phyloP scores from a whole-genome alignment of 1,284 basidiomycete species.

The Ceratobasidium sp. region DNA sequence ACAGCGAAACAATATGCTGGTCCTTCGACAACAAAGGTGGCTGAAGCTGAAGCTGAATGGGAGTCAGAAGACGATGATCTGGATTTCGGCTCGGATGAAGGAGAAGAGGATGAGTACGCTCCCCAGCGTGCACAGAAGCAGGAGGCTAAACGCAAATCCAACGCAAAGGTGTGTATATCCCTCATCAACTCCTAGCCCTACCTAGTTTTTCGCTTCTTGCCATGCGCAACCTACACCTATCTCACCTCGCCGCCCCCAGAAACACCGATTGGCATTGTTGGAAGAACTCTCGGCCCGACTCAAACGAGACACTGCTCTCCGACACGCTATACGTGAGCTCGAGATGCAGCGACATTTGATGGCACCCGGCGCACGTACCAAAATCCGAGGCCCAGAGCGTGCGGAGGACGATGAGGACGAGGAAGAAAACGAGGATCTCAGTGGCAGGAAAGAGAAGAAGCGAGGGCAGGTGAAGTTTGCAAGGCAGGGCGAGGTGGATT shows the following conservation, averaged over 20 bases:
- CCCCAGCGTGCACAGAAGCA: conserved; percentile 45
- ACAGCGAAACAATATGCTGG: conserved; percentile 29
- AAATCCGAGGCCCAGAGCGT: conserved; percentile 71
- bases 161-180: conserved; percentile 49
- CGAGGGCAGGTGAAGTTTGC: conserved; percentile 52
- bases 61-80: conserved; percentile 12
- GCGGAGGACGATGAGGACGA: conserved; percentile 56
- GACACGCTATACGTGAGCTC: conserved; percentile 82
- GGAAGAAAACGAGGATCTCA: conserved; percentile 60
- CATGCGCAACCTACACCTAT: background rate
- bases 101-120: conserved; percentile 45
- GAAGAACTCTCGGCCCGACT: conserved; percentile 84
- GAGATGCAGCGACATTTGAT: conserved; percentile 85
- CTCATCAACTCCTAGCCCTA: background rate
- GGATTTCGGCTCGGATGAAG: conserved; percentile 21
- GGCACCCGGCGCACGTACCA: conserved; percentile 82
- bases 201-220: background rate
- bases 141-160: conserved; percentile 47
- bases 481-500: conserved; percentile 55
- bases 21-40: conserved; percentile 48
- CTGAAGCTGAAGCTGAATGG: conserved; percentile 42
- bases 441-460: conserved; percentile 57
- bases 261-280: conserved; percentile 72
- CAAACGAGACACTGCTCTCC: conserved; percentile 77
- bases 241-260: conserved; percentile 57